Base-by-base conservation (phyloP, 371 early-diverging fungal genomes). In the Basidiobolus meristosporus region DNA sequence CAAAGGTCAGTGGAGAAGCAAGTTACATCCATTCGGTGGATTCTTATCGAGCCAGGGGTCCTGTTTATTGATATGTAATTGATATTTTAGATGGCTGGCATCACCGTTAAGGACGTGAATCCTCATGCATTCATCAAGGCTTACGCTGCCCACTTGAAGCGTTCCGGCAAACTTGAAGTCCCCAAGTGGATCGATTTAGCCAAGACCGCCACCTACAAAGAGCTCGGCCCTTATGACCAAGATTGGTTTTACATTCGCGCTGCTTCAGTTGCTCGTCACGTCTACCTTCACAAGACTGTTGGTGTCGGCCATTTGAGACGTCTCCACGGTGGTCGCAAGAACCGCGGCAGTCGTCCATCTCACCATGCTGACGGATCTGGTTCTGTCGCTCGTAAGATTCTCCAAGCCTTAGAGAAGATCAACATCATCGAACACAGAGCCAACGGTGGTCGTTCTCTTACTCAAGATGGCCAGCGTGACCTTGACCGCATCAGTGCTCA, bases 171-270 rank as follows among this genome's bases (percentile, higher is more conserved):
- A 77, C 80, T 98, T 62, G 85, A 86, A 56, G 82, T 98, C 52
- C 98, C 96, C 63, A 83, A 80, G 70, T 95, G 93, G 95, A 86
- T 90, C 50, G 93, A 98, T 63, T 63, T 90, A 55, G 93, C 89
- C 70, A 98, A 98, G 82, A 92, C 96, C 51, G 90, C 77, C 50
- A 70, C 87, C 54, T 71, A 64, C 83, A 93, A 91, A 81, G 92
- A 93, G 69, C 72, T 89, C 46, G 85, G 86, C 56, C 96, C 96
- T 38, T 82, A 86, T 65, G 95, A 98, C 57, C 84, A 87, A 46
- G 96, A 98, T 74, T 98, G 96, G 96, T 98, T 75, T 83, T 98
- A 86, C 73, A 63, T 90, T 50, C 90, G 95, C 57, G 90, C 90
- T 47, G 97, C 98, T 42, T 71, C 90, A 42, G 77, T 95, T 56